A percentile compares a stretch with the other conserved stretches of the same genome.
Evolutionary conservation across 1,139 yeast genomes (phyloP).

Genomic region (Zygosaccharomyces pseudobailii): DNA sequence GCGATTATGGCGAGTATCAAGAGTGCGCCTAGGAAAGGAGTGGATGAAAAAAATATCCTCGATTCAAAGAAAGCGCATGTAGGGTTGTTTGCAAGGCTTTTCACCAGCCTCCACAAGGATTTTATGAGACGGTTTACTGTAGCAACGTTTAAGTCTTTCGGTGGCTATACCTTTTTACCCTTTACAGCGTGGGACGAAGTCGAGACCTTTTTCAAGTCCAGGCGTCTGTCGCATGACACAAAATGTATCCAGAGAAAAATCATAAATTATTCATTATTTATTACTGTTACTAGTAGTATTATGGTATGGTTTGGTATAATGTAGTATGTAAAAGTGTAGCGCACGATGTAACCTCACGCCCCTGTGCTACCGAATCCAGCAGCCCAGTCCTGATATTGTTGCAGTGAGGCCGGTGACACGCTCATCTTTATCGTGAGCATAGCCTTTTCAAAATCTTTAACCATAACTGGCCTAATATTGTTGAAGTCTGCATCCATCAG

Average conservation of each 20-base stretch:
- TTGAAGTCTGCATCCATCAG: slow-evolving; percentile 51
- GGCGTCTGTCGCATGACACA: slow-evolving; percentile 1
- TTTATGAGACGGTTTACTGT: neutral
- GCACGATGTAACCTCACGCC: slow-evolving; percentile 17
- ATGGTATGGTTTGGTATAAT: neutral
- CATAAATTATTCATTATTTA: neutral
- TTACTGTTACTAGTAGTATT: neutral
- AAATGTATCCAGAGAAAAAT: neutral
- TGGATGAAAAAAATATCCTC: neutral
- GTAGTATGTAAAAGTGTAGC: neutral
- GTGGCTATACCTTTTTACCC: neutral
- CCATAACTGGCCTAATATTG: slow-evolving; percentile 48
- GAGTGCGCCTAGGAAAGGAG: no score
- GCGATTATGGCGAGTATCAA: neutral
- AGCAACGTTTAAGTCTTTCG: neutral
- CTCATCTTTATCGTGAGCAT: slow-evolving; percentile 52
- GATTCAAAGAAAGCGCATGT: neutral
- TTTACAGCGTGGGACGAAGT: neutral
- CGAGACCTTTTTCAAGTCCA: neutral
- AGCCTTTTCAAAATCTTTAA: slow-evolving; percentile 49
- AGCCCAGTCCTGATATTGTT: slow-evolving; percentile 52
- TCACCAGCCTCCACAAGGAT: neutral
- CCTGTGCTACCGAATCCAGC: slow-evolving; percentile 37
- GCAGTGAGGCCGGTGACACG: slow-evolving; percentile 50
- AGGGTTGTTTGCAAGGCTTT: neutral